These are phyloP conservation scores for Tubosaeta sp. DNA, from an alignment of 768 basidiomycete species.

Conservation along the genomic window DNA sequence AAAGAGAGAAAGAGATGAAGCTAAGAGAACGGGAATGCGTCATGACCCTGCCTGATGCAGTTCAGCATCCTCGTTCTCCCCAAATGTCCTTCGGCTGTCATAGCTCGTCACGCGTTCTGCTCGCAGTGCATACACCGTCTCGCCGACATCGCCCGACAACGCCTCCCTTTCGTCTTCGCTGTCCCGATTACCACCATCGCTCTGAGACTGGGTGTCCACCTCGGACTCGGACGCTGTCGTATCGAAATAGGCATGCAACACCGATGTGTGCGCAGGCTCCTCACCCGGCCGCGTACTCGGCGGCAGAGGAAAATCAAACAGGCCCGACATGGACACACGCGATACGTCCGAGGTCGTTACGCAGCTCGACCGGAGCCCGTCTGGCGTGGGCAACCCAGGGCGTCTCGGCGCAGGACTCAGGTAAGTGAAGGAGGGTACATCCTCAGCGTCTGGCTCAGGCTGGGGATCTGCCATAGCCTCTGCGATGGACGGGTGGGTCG, in stretches of 20 bases:
- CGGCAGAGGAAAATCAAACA: constrained; percentile 71
- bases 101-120: constrained; percentile 4
- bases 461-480: neutral
- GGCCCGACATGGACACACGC: constrained; percentile 68
- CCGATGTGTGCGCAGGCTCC: constrained; percentile 34
- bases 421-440: neutral
- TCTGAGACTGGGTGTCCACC: neutral
- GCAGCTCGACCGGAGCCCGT: constrained; percentile 48
- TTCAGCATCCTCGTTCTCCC: constrained; percentile 24
- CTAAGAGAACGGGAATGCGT: neutral
- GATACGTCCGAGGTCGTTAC: constrained; percentile 58
- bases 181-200: neutral
- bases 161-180: neutral
- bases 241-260: constrained; percentile 45
- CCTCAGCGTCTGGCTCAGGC: constrained; percentile 10
- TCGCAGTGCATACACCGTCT: constrained; percentile 13
- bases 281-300: constrained; percentile 33
- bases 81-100: constrained; percentile 23
- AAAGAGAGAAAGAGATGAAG: neutral
- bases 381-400: constrained; percentile 26
- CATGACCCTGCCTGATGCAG: constrained; percentile 14
- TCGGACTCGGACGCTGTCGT: constrained; percentile 1
- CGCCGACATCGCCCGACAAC: constrained; percentile 11
- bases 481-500: constrained; percentile 23
- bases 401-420: constrained; percentile 9